Evolutionary conservation across 441 rosid species (phyloP).

Genomic region (Manihot esculenta): DNA sequence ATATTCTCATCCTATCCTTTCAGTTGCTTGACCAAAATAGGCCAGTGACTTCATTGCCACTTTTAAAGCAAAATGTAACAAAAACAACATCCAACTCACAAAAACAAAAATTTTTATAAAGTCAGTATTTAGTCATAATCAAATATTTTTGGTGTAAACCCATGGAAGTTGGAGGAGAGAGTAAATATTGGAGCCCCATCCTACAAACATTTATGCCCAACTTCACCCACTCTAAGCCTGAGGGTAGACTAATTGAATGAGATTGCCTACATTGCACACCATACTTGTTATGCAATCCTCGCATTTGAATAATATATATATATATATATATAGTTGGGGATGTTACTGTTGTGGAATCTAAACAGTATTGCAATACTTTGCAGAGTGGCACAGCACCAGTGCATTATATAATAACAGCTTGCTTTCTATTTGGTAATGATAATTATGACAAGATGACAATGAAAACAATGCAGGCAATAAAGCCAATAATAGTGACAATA

Average conservation of each 20-base stretch:
- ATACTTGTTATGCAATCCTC: slow-evolving; percentile 1
- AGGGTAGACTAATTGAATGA: neutral
- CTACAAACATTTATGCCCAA: too few species aligned
- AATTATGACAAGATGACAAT: neutral
- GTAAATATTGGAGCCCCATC: neutral
- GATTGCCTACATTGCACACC: too few species aligned
- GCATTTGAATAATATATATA: neutral
- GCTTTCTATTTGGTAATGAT: neutral
- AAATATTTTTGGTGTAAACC: too few species aligned
- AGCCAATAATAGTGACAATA: neutral
- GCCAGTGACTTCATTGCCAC: too few species aligned
- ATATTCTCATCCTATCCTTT: too few species aligned
- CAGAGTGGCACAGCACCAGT: neutral
- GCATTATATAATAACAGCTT: neutral
- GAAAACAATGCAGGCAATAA: neutral
- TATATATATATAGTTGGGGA: neutral
- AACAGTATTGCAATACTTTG: neutral
- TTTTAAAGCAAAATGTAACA: too few species aligned
- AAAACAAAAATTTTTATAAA: too few species aligned
- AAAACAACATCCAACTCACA: too few species aligned
- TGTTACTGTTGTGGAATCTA: neutral
- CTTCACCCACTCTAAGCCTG: neutral
- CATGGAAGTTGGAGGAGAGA: neutral
- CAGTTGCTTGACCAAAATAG: too few species aligned
- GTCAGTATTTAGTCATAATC: neutral